Evolutionary conservation across 257 asterid species (phyloP), one percentile per base, ranked within the genome.

Genomic region (Agastache rugosa): DNA sequence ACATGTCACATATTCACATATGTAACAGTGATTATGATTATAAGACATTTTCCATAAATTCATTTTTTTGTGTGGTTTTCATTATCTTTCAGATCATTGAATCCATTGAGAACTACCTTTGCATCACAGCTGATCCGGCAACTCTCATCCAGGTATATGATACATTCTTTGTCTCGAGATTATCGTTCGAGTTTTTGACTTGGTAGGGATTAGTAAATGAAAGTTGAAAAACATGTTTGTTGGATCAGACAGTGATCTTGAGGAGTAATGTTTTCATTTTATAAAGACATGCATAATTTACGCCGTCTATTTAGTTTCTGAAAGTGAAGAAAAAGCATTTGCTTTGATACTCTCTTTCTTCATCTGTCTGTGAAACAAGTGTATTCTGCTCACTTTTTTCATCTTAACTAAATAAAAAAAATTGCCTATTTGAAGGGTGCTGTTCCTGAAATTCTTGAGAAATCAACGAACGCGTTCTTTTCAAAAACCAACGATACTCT

Each of bases 391-490:
- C 11, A 51, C 11, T 17, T 3, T 16, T 51, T 8, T 1, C 25
- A n/a, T 17, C 37, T 11, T 17, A 51, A 31, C 8, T 3, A 4
- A 11, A 11, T 48, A 50, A 7, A 34, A 34, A 34, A 22, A 29
- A 55, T 42, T 29, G 34, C 44, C 53, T 53, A 4, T 39, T 3
- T 27, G 50, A 45, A 91, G 97, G 97, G 90, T 39, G 96, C 97
- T 42, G 58, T 86, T 77, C 77, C 91, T 60, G 83, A 84, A 69
- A 87, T 87, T 41, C 86, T 89, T 2, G 82, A 83, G 82, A 83
- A 86, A 65, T 72, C 90, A 54, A 77, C 85, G 4, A 67, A 81
- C 44, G 80, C 58, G 35, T 91, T 86, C 86, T 86, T 84, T 73
- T 73, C 73, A 0, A 83, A 77, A 53, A 85, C 82, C 17, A 53